Conservation (phyloP, 2,329 filamentous ascomycete species). For the Colletotrichum sp. region DNA sequence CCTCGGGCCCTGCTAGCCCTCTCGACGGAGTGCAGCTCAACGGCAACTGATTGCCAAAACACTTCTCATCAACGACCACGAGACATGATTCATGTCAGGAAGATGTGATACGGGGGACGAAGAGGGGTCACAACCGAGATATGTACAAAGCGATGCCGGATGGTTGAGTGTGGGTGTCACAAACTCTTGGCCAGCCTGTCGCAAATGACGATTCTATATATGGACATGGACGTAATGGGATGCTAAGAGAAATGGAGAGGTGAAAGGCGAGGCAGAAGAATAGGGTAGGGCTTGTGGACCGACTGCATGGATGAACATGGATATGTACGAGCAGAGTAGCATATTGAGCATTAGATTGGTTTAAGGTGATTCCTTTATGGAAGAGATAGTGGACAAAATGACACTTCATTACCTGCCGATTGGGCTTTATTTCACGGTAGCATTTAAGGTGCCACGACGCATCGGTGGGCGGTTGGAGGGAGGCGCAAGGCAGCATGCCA, state of each 20-base stretch:
- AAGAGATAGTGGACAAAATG: background rate
- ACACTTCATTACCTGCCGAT: background rate
- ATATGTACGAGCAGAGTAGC: constrained; percentile 21
- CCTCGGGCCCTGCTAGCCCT: constrained; percentile 43
- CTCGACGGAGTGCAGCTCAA: constrained; percentile 43
- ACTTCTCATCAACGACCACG: background rate
- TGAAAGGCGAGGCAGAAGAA: background rate
- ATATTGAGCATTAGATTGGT: constrained; percentile 22
- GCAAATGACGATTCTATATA: constrained; percentile 16
- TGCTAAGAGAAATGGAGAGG: background rate
- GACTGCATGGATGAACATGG: constrained; percentile 10
- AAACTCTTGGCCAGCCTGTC: background rate
- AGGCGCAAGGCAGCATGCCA: background rate
- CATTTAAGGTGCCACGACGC: background rate
- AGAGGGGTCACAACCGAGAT: background rate
- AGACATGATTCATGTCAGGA: background rate
- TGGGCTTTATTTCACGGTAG: background rate
- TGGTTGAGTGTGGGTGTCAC: background rate
- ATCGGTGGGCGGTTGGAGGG: background rate
- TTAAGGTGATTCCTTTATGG: background rate
- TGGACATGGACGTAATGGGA: constrained; percentile 16
- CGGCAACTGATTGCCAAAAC: constrained; percentile 12
- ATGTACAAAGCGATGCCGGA: background rate
- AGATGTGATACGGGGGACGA: background rate
- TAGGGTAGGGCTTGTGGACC: background rate